Evolutionary conservation across 2,329 filamentous ascomycete genomes (phyloP), one percentile per base, ranked within the genome.

Genomic region (Didymella segeticola): DNA sequence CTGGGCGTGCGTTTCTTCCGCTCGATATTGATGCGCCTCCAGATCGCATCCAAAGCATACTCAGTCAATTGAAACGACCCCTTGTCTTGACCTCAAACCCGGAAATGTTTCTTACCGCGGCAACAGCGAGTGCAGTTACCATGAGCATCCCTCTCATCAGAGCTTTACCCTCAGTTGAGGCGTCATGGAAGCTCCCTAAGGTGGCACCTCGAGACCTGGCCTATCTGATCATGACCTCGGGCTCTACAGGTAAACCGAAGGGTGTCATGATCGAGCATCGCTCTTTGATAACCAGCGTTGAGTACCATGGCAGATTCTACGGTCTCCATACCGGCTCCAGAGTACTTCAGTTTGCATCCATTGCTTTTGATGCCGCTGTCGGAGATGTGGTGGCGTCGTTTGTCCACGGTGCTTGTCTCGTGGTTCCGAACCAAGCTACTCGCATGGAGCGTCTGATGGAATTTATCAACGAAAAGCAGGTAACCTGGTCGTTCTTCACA

Each of bases 181-280:
- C 31, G 6, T 36, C 31, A 36, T 36, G 31, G 31, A 36, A 36
- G 31, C 17, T 36, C 15, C 31, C 31, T 36, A 36, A 36, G 31
- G 17, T 38, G 11, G 17, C n/a, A 38, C 34, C 34, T 38, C 10
- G 11, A 38, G 34, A 38, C 34, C 11, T 38, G 10, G 34, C 34
- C 11, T 38, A 38, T 38, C 11, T 38, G 10, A 38, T 38, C 10
- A 19, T 38, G 10, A 98, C 93, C 2, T 97, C 93, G 29, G 93
- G 93, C 37, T 97, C 93, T 2, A 98, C 93, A 14, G 93, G 93
- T 58, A 97, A 97, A 83, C 93, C 93, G 63, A 98, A 98, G 86
- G 93, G 93, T 77, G 89, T 98, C 50, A 89, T 97, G 91, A 20
- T 38, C 17, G 34, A 38, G 34, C 34, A 38, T 38, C 8, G 34